Conservation (phyloP, 176 grass and related monocot genomes). For the Oropetium thomaeum region DNA sequence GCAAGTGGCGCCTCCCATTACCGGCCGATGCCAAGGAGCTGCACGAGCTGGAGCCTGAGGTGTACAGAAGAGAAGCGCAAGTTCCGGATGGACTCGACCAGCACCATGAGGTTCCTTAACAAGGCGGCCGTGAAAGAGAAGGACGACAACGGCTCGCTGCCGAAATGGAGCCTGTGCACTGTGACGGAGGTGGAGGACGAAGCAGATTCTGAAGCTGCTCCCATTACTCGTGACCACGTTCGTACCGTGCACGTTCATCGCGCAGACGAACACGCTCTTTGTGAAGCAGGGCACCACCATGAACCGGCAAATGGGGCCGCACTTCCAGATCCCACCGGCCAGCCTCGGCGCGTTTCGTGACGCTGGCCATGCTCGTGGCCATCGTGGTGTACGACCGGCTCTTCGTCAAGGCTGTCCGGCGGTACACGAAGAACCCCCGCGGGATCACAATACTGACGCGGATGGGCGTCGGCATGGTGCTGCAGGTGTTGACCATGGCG, state of each 20-base stretch:
- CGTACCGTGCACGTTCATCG: conserved; percentile 66
- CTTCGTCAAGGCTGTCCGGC: conserved; percentile 41
- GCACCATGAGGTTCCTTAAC: conserved; percentile 59
- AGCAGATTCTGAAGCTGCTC: conserved; percentile 61
- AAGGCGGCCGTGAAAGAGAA: conserved; percentile 58
- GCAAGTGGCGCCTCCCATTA: conserved; percentile 30
- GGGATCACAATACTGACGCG: conserved; percentile 75
- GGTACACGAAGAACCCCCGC: conserved; percentile 64
- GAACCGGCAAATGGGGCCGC: conserved; percentile 48
- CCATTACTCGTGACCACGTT: conserved; percentile 56
- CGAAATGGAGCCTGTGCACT: conserved; percentile 45
- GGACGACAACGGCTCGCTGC: background rate
- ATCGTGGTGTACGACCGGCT: conserved; percentile 60
- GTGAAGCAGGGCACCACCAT: conserved; percentile 71
- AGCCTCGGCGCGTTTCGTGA: conserved; percentile 46
- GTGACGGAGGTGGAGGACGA: conserved; percentile 67
- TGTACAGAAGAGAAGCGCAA: conserved; percentile 29
- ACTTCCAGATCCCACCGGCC: conserved; percentile 57
- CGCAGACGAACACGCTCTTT: conserved; percentile 68
- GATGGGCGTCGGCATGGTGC: conserved; percentile 49
- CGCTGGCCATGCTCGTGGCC: conserved; percentile 61
- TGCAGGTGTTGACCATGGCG: conserved; percentile 64
- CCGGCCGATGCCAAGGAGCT: conserved; percentile 43
- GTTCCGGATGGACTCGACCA: conserved; percentile 50
- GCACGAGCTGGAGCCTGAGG: conserved; percentile 50